A percentile compares a stretch with the other conserved stretches of the same genome.
Evolutionary conservation across 192 early-diverging fungal species (phyloP).

Genomic region (Coemansia sp.): DNA sequence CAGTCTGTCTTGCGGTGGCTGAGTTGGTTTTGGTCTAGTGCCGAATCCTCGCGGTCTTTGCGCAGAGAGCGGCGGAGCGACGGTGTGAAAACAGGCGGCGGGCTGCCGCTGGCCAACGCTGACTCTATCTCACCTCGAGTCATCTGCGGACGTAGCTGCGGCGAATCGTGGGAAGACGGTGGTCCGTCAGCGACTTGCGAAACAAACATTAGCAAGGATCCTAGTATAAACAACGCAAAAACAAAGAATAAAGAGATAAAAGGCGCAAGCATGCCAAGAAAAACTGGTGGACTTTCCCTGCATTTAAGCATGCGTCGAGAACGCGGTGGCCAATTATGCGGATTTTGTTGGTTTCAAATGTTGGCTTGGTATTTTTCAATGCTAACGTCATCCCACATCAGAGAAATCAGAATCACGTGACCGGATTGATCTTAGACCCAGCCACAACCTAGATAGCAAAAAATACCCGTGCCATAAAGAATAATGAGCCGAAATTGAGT

Average conservation of each 20-base stretch:
- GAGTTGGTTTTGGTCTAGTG: not conserved
- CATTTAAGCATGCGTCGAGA: not conserved
- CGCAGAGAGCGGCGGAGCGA: conserved; percentile 37
- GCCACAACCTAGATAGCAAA: not conserved
- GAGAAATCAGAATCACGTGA: no score
- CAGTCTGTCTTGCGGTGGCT: not conserved
- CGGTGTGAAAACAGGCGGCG: conserved; percentile 30
- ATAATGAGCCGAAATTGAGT: not conserved
- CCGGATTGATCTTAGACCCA: not conserved
- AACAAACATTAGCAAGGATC: conserved; percentile 31
- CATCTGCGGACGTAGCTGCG: conserved; percentile 22
- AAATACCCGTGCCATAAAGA: not conserved
- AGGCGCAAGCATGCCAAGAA: not conserved
- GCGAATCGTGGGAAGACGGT: conserved; percentile 42
- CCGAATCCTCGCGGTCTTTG: conserved; percentile 17
- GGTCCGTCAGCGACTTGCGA: conserved; percentile 30
- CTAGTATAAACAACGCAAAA: not conserved
- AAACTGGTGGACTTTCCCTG: not conserved
- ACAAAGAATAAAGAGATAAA: conserved; percentile 9
- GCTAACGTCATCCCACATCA: not conserved
- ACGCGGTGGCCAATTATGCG: not conserved
- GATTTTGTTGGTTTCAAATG: not conserved
- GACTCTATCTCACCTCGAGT: conserved; percentile 31
- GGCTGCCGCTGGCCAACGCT: conserved; percentile 14
- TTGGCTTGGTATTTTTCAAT: not conserved